These are phyloP conservation scores for Fusarium multiceps DNA, from an alignment of 2,329 filamentous ascomycete species.

Conservation along the genomic window DNA sequence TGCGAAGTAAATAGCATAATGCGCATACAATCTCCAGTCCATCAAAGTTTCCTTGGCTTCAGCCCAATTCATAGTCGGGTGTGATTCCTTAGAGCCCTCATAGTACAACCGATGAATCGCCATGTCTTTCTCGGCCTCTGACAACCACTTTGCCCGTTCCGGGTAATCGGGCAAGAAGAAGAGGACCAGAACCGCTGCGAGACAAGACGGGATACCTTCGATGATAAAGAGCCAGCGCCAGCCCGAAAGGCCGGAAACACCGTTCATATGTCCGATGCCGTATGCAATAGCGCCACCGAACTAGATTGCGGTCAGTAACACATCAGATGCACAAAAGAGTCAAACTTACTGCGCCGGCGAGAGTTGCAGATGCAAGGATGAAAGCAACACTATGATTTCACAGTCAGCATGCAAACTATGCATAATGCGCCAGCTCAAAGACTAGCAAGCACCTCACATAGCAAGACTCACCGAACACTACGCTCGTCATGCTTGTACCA, in stretches of 20 bases:
- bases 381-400: constrained; percentile 67
- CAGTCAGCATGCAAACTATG: constrained; percentile 22
- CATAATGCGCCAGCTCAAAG: constrained; percentile 10
- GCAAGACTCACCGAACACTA: constrained; percentile 61
- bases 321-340: too few relatives aligned
- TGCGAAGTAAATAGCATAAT: constrained; percentile 67
- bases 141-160: constrained; percentile 72
- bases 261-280: constrained; percentile 77
- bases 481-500: constrained; percentile 80
- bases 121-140: constrained; percentile 68
- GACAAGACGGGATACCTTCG: constrained; percentile 72
- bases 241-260: constrained; percentile 67
- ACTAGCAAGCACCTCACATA: neutral
- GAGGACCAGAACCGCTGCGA: constrained; percentile 71
- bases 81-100: constrained; percentile 65
- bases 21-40: constrained; percentile 75
- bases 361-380: constrained; percentile 74
- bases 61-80: constrained; percentile 70
- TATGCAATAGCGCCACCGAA: constrained; percentile 80
- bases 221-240: constrained; percentile 77
- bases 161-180: constrained; percentile 77
- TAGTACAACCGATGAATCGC: constrained; percentile 56
- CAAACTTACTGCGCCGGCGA: constrained; percentile 69
- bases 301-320: constrained; percentile 29
- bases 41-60: constrained; percentile 77